Evolutionary conservation across 106 monocot species (phyloP).

Genomic region (Platanthera guangdongensis): DNA sequence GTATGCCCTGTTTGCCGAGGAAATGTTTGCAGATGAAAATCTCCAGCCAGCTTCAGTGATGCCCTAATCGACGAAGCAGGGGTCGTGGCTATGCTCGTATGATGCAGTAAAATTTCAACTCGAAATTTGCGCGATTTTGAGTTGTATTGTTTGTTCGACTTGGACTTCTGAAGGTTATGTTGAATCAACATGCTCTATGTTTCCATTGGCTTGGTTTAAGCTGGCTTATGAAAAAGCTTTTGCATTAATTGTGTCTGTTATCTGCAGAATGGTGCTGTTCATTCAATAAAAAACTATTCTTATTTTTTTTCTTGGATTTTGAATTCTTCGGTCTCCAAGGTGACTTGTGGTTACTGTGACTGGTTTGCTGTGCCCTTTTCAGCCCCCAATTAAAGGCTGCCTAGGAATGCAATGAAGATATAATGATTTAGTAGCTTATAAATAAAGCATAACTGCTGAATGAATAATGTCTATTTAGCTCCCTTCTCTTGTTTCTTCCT

Average conservation of each 20-base stretch:
- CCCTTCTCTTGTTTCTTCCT: too few species aligned
- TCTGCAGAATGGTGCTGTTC: background rate
- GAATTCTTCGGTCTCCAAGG: background rate
- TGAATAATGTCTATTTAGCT: too few species aligned
- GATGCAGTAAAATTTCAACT: background rate
- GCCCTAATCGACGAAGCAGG: background rate
- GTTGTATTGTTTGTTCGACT: background rate
- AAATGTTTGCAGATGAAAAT: constrained; percentile 2
- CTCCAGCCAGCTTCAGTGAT: background rate
- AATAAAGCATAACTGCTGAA: too few species aligned
- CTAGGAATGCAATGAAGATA: too few species aligned
- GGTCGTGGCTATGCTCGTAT: background rate
- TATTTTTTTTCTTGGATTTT: background rate
- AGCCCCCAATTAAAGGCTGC: too few species aligned
- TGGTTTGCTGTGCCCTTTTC: too few species aligned
- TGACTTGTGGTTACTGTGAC: too few species aligned
- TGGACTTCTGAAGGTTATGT: background rate
- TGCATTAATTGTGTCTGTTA: background rate
- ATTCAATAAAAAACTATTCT: background rate
- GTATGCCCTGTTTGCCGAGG: constrained; percentile 8
- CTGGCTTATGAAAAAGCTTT: background rate
- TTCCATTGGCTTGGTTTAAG: background rate
- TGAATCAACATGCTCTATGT: background rate
- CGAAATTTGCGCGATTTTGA: background rate
- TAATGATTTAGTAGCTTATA: too few species aligned